A percentile compares a stretch with the other conserved stretches of the same genome.
Conservation (phyloP, 2,329 filamentous ascomycete genomes). For the Lachnellula arida region DNA sequence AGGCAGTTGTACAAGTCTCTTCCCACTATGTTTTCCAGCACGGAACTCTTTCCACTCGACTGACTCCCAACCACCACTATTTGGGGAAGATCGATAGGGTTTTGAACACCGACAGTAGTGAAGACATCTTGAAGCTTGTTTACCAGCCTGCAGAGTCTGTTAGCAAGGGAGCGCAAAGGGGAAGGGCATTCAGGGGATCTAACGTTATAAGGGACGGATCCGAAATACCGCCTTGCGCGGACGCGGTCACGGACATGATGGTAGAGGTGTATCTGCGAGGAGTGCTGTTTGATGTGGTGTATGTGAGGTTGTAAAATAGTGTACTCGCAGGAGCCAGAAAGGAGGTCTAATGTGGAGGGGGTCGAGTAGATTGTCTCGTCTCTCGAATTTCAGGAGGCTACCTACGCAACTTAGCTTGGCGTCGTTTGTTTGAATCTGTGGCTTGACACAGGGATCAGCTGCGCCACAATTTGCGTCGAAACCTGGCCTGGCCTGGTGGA, state of each 20-base stretch:
- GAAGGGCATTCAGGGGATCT: slow-evolving; percentile 27
- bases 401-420: slow-evolving; percentile 15
- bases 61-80: slow-evolving; percentile 98
- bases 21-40: slow-evolving; percentile 97
- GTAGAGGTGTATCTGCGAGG: slow-evolving; percentile 3
- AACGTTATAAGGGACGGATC: slow-evolving; percentile 64
- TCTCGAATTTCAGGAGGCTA: slow-evolving; percentile 12
- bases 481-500: too few relatives aligned
- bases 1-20: slow-evolving; percentile 81
- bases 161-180: slow-evolving; percentile 24
- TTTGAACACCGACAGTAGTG: slow-evolving; percentile 95
- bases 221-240: slow-evolving; percentile 53
- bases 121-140: slow-evolving; percentile 99
- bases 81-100: slow-evolving; percentile 97
- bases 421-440: background rate
- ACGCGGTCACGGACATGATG: slow-evolving; percentile 28
- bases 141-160: slow-evolving; percentile 59
- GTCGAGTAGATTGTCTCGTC: slow-evolving; percentile 10
- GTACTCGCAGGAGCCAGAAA: background rate
- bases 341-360: background rate
- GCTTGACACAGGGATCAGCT: background rate
- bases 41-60: slow-evolving; percentile 98
- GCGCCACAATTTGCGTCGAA: slow-evolving; percentile 5
- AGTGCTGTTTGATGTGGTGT: slow-evolving; percentile 2
- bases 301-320: slow-evolving; percentile 3